Evolutionary conservation across 192 early-diverging fungal genomes (phyloP).

Genomic region (Obelidium mucronatum): DNA sequence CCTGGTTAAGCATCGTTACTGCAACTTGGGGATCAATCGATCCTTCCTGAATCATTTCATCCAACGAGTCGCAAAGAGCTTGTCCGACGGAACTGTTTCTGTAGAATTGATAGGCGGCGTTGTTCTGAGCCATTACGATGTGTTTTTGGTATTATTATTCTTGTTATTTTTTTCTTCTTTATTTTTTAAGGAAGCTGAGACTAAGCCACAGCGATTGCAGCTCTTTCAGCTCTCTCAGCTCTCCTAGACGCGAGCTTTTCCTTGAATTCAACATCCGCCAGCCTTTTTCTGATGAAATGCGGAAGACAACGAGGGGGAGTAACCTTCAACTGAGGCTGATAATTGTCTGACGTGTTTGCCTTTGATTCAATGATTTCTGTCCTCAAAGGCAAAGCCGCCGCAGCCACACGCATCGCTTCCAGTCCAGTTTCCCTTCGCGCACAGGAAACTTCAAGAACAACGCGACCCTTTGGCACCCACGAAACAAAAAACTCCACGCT

Average conservation of each 20-base stretch:
- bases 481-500: constrained; percentile 91
- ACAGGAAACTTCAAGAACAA: constrained; percentile 90
- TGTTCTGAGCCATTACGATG: not conserved
- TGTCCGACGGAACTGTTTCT: constrained; percentile 77
- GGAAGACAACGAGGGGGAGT: constrained; percentile 38
- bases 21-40: too few relatives aligned
- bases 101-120: constrained; percentile 45
- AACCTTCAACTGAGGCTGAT: not conserved
- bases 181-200: not conserved
- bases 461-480: constrained; percentile 85
- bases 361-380: constrained; percentile 68
- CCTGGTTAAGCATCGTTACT: too few relatives aligned
- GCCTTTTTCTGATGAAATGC: constrained; percentile 28
- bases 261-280: constrained; percentile 3
- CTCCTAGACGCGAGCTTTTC: constrained; percentile 27
- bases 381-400: constrained; percentile 69
- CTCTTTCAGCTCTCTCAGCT: not conserved
- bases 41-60: constrained; percentile 89
- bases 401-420: constrained; percentile 74
- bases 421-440: constrained; percentile 83
- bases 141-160: too few relatives aligned
- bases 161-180: not conserved
- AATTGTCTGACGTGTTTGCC: constrained; percentile 41
- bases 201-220: too few relatives aligned
- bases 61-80: constrained; percentile 94